These are phyloP conservation scores for Talaromyces sp. DNA, from an alignment of 2,329 filamentous ascomycete genomes.

Conservation along the genomic window DNA sequence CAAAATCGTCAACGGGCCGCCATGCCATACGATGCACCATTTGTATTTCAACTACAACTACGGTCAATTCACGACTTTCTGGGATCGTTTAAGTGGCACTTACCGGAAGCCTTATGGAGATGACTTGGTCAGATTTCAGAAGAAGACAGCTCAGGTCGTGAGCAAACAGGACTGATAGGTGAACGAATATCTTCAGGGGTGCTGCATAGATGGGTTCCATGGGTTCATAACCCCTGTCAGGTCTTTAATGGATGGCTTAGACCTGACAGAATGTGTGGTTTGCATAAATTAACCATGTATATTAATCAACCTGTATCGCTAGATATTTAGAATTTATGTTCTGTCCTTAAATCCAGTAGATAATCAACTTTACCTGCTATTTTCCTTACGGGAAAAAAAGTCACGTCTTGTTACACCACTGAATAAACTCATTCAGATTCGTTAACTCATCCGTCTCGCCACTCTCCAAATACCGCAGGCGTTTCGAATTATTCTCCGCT, in stretches of 20 bases:
- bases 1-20: conserved; percentile 78
- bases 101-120: conserved; percentile 47
- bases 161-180: background rate
- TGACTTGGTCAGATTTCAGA: background rate
- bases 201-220: no score
- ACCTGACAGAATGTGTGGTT: background rate
- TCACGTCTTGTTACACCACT: conserved; percentile 9
- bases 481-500: conserved; percentile 10
- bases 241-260: background rate
- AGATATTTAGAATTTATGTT: background rate
- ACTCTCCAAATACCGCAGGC: conserved; percentile 21
- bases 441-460: conserved; percentile 25
- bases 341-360: background rate
- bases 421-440: conserved; percentile 26
- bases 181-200: background rate
- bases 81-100: conserved; percentile 72
- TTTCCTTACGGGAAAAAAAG: background rate
- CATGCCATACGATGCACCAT: conserved; percentile 89
- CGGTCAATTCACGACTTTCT: conserved; percentile 78
- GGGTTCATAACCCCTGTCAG: background rate
- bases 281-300: background rate
- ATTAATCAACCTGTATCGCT: background rate
- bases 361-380: background rate
- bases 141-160: background rate
- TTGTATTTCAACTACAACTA: conserved; percentile 78